phyloP scores from a whole-genome alignment of 495 filamentous ascomycete species.

The Talaromyces trachyspermus region DNA sequence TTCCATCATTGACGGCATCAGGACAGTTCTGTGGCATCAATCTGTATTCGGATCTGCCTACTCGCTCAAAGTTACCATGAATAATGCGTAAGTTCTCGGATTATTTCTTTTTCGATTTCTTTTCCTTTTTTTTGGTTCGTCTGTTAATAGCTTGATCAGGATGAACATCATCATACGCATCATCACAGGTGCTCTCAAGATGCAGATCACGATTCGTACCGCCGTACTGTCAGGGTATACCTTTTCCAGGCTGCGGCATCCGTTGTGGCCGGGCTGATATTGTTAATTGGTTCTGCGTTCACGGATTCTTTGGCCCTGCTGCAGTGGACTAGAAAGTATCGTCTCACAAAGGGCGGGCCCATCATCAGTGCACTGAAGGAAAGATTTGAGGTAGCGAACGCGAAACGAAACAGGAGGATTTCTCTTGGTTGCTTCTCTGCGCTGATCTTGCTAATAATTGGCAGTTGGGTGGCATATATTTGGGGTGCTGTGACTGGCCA shows the following conservation, averaged over 20 bases:
- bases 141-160: no score
- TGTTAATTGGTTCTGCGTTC: constrained; percentile 20
- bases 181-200: constrained; percentile 35
- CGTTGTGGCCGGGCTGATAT: constrained; percentile 20
- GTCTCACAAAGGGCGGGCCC: constrained; percentile 22
- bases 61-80: constrained; percentile 39
- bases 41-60: constrained; percentile 38
- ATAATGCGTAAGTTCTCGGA: constrained; percentile 27
- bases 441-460: constrained; percentile 23
- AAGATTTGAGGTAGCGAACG: constrained; percentile 17
- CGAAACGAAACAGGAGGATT: constrained; percentile 20
- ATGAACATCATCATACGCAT: constrained; percentile 40
- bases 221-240: constrained; percentile 33
- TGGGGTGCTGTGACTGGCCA: constrained; percentile 37
- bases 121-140: constrained; percentile 1
- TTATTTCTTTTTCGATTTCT: background rate
- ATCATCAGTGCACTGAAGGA: constrained; percentile 23
- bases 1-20: constrained; percentile 37
- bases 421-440: constrained; percentile 24
- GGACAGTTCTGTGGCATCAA: constrained; percentile 37
- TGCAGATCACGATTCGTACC: constrained; percentile 31
- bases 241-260: constrained; percentile 27
- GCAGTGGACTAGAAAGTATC: constrained; percentile 37
- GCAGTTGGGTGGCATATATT: constrained; percentile 37
- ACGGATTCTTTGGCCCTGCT: constrained; percentile 21